These are phyloP conservation scores for Colletotrichum sp. DNA, from an alignment of 2,329 filamentous ascomycete species.

Conservation along the genomic window DNA sequence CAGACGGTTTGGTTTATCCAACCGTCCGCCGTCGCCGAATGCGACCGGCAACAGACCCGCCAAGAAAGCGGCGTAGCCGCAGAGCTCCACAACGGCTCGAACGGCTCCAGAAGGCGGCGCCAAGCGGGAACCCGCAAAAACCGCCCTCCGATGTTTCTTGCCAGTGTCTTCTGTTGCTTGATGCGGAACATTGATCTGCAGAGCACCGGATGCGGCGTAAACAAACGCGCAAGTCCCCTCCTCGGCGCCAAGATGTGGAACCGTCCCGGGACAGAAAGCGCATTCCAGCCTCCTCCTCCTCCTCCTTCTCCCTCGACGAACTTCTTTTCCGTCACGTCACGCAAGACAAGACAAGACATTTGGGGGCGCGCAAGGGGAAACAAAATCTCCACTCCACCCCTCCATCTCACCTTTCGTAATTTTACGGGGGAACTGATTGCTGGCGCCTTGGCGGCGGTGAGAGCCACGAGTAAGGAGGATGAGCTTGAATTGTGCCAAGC, in stretches of 20 bases:
- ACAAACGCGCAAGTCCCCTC: background rate
- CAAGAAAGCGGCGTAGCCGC: background rate
- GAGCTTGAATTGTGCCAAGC: conserved; percentile 15
- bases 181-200: background rate
- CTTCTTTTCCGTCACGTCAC: background rate
- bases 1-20: background rate
- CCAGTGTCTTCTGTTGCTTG: background rate
- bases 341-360: background rate
- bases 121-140: conserved; percentile 3
- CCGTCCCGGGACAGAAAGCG: background rate
- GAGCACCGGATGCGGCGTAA: background rate
- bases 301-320: background rate
- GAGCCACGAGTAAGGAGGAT: background rate
- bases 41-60: conserved; percentile 5
- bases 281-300: background rate
- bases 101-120: background rate
- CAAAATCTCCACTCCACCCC: background rate
- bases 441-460: conserved; percentile 1
- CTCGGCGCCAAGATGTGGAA: background rate
- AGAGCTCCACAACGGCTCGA: background rate
- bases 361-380: background rate
- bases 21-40: background rate
- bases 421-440: background rate
- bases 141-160: background rate
- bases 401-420: background rate